Evolutionary conservation across 2,329 filamentous ascomycete species (phyloP), one percentile per base, ranked within the genome.

Genomic region (Ceratocystis alfenasii): DNA sequence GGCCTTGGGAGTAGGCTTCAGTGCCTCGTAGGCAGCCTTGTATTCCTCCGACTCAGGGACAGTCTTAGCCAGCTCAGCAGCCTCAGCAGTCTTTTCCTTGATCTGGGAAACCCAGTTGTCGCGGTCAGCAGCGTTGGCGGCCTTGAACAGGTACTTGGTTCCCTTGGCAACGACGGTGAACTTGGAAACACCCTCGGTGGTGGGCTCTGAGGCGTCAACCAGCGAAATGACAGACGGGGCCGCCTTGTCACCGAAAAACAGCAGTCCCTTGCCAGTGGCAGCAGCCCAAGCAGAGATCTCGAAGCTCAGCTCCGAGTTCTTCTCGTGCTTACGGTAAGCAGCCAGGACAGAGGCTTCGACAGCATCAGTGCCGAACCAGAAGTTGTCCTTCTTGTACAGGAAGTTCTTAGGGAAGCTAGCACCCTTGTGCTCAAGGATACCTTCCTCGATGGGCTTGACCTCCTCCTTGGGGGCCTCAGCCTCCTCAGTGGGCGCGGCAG

Each of bases 131-230:
- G 83, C 72, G 72, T 74, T 87, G 72, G 80, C 73, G 67, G 93
- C 90, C 84, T 96, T 93, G 83, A 99, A 96, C 68, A 83, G 83
- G 83, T 96, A 91, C 85, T 96, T 95, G 79, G 95, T 87, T 71
- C 88, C 88, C 77, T 88, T 86, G 74, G 89, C 78, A 74, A 87
- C 89, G 81, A 97, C 88, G 74, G 85, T 80, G 81, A 99, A 96
- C 78, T 94, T 92, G 78, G 84, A 83, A 70, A 83, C 74, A 68
- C 90, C 89, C 69, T 91, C 88, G 76, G 86, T 84, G 75, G 83
- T 82, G 67, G 95, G 82, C 75, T 95, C 90, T 62, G 78, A 81
- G 70, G 81, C 81, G 74, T 85, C 82, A 68, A 82, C 90, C 75
- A 96, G 79, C 77, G 90, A 89, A 76, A 97, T 87, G 72, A 94